Evolutionary conservation across 2,329 filamentous ascomycete species (phyloP), one percentile per base, ranked within the genome.

Genomic region (Aspergillus latus): DNA sequence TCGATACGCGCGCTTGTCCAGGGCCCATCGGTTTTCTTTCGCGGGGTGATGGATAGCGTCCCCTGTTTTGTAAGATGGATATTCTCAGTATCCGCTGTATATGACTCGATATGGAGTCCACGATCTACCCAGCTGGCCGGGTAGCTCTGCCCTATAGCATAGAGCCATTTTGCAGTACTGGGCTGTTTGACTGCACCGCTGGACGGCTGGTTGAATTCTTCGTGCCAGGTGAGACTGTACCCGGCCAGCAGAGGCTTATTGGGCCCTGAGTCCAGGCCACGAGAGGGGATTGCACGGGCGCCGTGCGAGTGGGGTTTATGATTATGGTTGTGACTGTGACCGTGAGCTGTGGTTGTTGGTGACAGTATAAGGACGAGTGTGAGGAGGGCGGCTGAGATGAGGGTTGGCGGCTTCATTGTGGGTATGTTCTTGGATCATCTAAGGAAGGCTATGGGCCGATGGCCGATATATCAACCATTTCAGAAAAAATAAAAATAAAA

Each of bases 1-100:
- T 57, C 55, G 29, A 57, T 53, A 2, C 55, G 55, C 8, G 37
- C 43, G 9, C 44, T 45, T 2, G 45, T 54, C 55, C 55, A 57
- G 7, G 9, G 26, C 1, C 50, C 43, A 10, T 39, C 34, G 1
- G 16, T n/a, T 9, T 21, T 9, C 13, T 42, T 43, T 0, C 13
- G 49, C 2, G 55, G 55, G 8, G 34, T 42, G 21, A 57, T 54
- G 1, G 9, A 11, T 10, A 57, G 50, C 29, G 30, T 49, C 13
- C 48, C 36, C 3, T 30, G 21, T 1, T 11, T 13, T 6, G 55
- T 53, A 37, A 57, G 48, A 16, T 34, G 29, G 46, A 57, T 49
- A 39, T 53, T 52, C 13, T 37, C 26, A 5, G 34, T 8, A 9
- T 50, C 44, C 8, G 16, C 28, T 1, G 55, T 53, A 11, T 57